These are phyloP conservation scores for Scheffersomyces illinoinensis DNA, from an alignment of 1,139 yeast species.

Conservation along the genomic window DNA sequence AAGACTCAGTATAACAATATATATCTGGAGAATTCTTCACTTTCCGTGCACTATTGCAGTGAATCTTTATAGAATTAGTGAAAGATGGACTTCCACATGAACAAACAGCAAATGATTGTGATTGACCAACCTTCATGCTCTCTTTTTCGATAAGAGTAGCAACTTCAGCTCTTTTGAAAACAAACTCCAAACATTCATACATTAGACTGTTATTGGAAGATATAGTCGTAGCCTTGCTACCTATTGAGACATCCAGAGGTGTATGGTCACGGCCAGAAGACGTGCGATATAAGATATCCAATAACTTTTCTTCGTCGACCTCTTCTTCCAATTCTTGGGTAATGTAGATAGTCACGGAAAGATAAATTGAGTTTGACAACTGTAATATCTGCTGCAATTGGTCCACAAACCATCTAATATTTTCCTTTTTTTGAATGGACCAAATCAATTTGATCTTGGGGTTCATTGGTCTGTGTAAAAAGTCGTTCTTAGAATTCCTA, in stretches of 20 bases:
- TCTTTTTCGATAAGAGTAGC: background rate
- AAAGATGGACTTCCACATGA: constrained; percentile 40
- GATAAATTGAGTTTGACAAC: constrained; percentile 19
- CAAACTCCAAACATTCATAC: background rate
- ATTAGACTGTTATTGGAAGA: background rate
- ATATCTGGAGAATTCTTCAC: constrained; percentile 30
- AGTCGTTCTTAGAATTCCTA: constrained; percentile 27
- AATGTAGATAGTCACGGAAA: constrained; percentile 20
- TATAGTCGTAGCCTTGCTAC: background rate
- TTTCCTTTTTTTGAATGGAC: constrained; percentile 23
- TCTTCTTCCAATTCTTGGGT: constrained; percentile 9
- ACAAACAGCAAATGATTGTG: constrained; percentile 29
- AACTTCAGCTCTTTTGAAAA: background rate
- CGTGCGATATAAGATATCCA: background rate
- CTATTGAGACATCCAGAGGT: background rate
- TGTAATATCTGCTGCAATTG: constrained; percentile 25
- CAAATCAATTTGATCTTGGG: constrained; percentile 30
- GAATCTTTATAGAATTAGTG: constrained; percentile 24
- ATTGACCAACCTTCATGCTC: background rate
- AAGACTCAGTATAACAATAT: constrained; percentile 37
- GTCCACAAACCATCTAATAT: constrained; percentile 35
- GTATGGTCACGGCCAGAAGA: background rate
- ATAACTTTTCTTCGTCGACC: background rate
- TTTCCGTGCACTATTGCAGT: constrained; percentile 30
- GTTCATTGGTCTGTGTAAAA: constrained; percentile 27